Evolutionary conservation across 768 basidiomycete species (phyloP), one percentile per base, ranked within the genome.

Genomic region (Sistotremastrum suecicum): DNA sequence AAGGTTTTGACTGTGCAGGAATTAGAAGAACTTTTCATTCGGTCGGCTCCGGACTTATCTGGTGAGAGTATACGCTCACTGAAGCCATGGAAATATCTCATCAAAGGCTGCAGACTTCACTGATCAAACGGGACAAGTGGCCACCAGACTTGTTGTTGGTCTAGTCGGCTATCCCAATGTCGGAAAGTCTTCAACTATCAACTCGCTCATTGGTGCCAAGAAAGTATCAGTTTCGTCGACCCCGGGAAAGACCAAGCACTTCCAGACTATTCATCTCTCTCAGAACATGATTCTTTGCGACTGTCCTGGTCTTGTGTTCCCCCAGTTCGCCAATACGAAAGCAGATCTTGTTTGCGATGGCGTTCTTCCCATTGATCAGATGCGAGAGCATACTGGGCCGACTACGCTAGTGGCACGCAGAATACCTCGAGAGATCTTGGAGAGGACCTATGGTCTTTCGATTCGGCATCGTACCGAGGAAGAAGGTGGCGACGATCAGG

Each of bases 101-200:
- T 9, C 35, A 11, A 29, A 20, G 20, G 20, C 28, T 37, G 12
- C 49, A 89, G 85, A 59, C 34, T 89, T 88, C 54, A 59, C 66
- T 8, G 75, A 77, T 49, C 56, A 70, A 0, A 67, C 66, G 11
- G 75, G 79, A n/a, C 66, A 75, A 41, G 58, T 67, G 6, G 76
- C 80, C 1, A 60, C 67, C 29, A 88, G 76, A 58, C 68, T 88
- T 3, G 76, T 80, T 4, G 78, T 95, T 36, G 90, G 90, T 33
- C 76, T 99, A 9, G 95, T 99, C 37, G 95, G 95, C 31, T 98
- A 99, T 59, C 95, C 95, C 0, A 99, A 99, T 57, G 94, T 97
- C 28, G 95, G 95, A 10, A 99, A 99, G 64, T 98, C 94, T 0
- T 92, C 89, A 50, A 91, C 95, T 4, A 92, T 99, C 56, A 99